phyloP scores from a whole-genome alignment of 768 basidiomycete species.

The Coprinopsis strossmayeri region DNA sequence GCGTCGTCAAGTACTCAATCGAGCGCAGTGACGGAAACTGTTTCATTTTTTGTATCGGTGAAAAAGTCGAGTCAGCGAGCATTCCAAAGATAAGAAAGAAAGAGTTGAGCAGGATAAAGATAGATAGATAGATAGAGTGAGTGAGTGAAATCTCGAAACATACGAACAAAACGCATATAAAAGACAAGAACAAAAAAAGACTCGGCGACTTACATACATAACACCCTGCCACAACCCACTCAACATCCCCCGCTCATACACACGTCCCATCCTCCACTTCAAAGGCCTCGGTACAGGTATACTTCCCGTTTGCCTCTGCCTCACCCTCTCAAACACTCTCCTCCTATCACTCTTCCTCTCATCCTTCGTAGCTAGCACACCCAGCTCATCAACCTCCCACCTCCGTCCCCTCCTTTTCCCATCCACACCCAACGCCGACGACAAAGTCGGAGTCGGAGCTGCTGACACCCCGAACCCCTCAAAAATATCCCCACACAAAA shows the following conservation, averaged over 20 bases:
- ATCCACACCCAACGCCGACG: background rate
- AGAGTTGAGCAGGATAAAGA: background rate
- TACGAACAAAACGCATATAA: background rate
- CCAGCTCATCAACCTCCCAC: no score
- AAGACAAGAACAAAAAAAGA: conserved; percentile 2
- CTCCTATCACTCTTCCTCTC: no score
- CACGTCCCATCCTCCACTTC: conserved; percentile 21
- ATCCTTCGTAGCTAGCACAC: no score
- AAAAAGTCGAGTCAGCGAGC: background rate
- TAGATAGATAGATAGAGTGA: background rate
- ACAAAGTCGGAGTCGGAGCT: background rate
- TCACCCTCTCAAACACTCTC: no score
- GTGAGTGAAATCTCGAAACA: background rate
- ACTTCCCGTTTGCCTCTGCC: no score
- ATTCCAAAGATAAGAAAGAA: background rate
- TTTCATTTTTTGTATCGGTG: conserved; percentile 19
- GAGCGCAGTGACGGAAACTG: no score
- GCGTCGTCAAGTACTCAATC: conserved; percentile 11
- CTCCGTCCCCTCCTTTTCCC: no score
- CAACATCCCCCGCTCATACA: conserved; percentile 46
- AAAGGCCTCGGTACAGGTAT: no score
- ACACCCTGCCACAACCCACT: conserved; percentile 59
- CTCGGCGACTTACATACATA: conserved; percentile 41
- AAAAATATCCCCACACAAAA: background rate
- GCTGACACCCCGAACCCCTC: background rate